A percentile compares a stretch with the other conserved stretches of the same genome.
Evolutionary conservation across 140 eudicot genomes (phyloP).

Genomic region (Bidens hawaiensis): DNA sequence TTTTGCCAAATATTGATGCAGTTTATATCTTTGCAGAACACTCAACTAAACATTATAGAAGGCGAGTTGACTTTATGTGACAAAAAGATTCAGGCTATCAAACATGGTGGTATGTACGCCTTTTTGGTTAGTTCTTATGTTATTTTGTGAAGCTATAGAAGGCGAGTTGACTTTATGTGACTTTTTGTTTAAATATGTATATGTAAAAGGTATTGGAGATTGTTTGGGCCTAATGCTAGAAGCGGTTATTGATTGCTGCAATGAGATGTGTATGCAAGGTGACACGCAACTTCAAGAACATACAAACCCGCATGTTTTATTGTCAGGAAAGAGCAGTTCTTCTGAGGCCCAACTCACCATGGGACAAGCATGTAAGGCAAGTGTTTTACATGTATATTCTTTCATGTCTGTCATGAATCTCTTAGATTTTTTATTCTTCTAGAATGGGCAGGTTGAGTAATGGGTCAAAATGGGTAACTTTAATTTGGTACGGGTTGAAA

Average conservation of each 20-base stretch:
- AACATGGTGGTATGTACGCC: conserved; percentile 37
- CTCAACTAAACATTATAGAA: conserved; percentile 29
- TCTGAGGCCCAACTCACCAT: conserved; percentile 36
- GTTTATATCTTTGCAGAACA: conserved; percentile 28
- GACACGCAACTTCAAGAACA: conserved; percentile 17
- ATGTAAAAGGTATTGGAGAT: conserved; percentile 40
- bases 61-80: conserved; percentile 47
- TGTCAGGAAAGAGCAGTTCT: conserved; percentile 33
- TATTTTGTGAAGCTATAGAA: no score
- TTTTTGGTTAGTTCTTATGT: background rate
- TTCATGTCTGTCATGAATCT: background rate
- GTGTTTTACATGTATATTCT: conserved; percentile 1
- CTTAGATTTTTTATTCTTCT: background rate
- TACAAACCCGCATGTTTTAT: conserved; percentile 7
- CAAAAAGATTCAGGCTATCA: conserved; percentile 46
- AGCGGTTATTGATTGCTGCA: conserved; percentile 36
- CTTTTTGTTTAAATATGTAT: background rate
- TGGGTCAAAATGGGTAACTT: background rate
- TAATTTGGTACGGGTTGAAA: no score
- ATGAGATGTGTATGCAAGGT: no score
- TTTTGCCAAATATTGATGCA: background rate
- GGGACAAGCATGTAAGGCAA: conserved; percentile 43
- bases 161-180: no score
- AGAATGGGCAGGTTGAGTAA: background rate
- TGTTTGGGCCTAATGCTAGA: conserved; percentile 36